Evolutionary conservation across 164 flowering plant genomes (phyloP).

Genomic region (Vitis vinifera): ASM3070453v1 NC_081823.1:2693001-2693500

Average conservation of each 20-base stretch:
- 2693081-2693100: too few relatives aligned
- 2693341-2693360: too few relatives aligned
- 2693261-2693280: too few relatives aligned
- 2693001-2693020: background rate
- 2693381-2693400: background rate
- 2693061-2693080: background rate
- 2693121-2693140: too few relatives aligned
- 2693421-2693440: background rate
- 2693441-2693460: background rate
- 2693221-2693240: background rate
- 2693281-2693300: too few relatives aligned
- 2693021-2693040: conserved; percentile 15
- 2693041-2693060: background rate
- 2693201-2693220: background rate
- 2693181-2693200: background rate
- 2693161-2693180: background rate
- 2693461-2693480: conserved; percentile 3
- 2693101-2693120: too few relatives aligned
- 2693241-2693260: background rate
- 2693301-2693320: too few relatives aligned
- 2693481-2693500: background rate
- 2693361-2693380: too few relatives aligned
- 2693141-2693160: too few relatives aligned
- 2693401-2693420: background rate
- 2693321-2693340: too few relatives aligned